Evolutionary conservation across 2,329 filamentous ascomycete species (phyloP).

Genomic region (Bipolaris bicolor): DNA sequence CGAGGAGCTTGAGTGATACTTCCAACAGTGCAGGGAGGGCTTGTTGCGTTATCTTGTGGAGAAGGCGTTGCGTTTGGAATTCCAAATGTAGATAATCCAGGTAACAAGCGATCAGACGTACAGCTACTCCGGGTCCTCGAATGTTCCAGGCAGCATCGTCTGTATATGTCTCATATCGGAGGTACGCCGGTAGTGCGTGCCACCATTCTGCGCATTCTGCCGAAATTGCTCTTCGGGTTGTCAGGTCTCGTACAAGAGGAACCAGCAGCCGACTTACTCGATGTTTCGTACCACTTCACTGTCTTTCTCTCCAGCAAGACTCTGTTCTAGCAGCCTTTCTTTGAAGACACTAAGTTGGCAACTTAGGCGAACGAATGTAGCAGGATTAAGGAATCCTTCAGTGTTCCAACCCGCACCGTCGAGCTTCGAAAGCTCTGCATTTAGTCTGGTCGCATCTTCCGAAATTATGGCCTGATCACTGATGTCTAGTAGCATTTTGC

Average conservation of each 20-base stretch:
- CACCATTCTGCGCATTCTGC: slow-evolving; percentile 36
- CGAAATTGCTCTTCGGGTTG: slow-evolving; percentile 32
- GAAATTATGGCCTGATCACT: slow-evolving; percentile 35
- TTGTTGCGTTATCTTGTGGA: slow-evolving; percentile 41
- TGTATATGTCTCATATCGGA: slow-evolving; percentile 45
- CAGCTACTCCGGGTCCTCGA: slow-evolving; percentile 29
- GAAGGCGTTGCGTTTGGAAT: slow-evolving; percentile 43
- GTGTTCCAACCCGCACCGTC: slow-evolving; percentile 43
- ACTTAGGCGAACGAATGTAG: slow-evolving; percentile 37
- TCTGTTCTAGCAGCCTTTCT: slow-evolving; percentile 42
- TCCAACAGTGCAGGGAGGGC: slow-evolving; percentile 41
- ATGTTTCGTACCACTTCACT: slow-evolving; percentile 38
- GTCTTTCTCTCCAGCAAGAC: slow-evolving; percentile 40
- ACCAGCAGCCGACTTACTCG: slow-evolving; percentile 27
- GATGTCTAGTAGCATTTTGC: slow-evolving; percentile 40
- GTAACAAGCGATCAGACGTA: slow-evolving; percentile 41
- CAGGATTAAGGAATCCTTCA: slow-evolving; percentile 33
- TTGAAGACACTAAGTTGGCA: slow-evolving; percentile 37
- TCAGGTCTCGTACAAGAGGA: slow-evolving; percentile 7
- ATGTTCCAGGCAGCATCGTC: slow-evolving; percentile 40
- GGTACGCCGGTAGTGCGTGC: slow-evolving; percentile 37
- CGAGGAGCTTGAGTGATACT: slow-evolving; percentile 43
- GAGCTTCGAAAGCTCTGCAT: slow-evolving; percentile 35
- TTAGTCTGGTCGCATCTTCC: slow-evolving; percentile 33
- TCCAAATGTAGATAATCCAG: slow-evolving; percentile 45